Evolutionary conservation across 805 yeast species (phyloP).

Genomic region (Saturnispora sekii): DNA sequence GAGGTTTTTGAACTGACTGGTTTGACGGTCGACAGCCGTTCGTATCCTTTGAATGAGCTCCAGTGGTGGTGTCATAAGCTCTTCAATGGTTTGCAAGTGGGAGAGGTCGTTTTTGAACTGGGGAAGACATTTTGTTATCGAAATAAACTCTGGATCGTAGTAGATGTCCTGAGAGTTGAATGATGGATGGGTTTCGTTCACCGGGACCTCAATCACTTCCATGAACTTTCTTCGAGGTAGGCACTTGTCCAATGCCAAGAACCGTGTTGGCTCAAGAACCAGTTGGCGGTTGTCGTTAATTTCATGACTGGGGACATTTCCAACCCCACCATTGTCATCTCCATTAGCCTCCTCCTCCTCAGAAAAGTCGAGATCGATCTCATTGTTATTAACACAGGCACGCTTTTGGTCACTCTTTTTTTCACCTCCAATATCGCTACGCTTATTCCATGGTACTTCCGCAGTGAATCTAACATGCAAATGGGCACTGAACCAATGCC

Average conservation of each 20-base stretch:
- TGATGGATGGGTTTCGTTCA: conserved; percentile 1
- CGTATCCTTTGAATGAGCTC: neutral
- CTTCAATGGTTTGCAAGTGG: neutral
- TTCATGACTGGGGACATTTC: neutral
- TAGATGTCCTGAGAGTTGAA: neutral
- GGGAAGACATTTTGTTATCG: conserved; percentile 48
- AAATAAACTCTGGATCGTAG: conserved; percentile 14
- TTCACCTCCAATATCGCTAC: conserved; percentile 14
- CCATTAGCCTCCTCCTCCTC: neutral
- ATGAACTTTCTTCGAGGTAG: conserved; percentile 53
- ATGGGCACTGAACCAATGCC: conserved; percentile 83
- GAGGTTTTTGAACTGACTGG: neutral
- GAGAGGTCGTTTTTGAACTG: conserved; percentile 47
- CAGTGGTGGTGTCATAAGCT: conserved; percentile 1
- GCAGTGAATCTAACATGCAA: conserved; percentile 72
- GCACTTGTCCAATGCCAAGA: conserved; percentile 81
- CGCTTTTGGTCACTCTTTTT: conserved; percentile 15
- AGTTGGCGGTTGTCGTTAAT: neutral
- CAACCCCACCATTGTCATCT: neutral
- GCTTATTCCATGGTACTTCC: conserved; percentile 1
- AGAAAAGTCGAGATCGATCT: conserved; percentile 11
- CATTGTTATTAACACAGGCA: conserved; percentile 13
- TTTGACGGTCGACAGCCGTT: neutral
- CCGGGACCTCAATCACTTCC: conserved; percentile 36
- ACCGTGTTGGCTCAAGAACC: conserved; percentile 21